Conservation (phyloP, 1,139 yeast genomes). For the Blastobotrys petasosporus region DNA sequence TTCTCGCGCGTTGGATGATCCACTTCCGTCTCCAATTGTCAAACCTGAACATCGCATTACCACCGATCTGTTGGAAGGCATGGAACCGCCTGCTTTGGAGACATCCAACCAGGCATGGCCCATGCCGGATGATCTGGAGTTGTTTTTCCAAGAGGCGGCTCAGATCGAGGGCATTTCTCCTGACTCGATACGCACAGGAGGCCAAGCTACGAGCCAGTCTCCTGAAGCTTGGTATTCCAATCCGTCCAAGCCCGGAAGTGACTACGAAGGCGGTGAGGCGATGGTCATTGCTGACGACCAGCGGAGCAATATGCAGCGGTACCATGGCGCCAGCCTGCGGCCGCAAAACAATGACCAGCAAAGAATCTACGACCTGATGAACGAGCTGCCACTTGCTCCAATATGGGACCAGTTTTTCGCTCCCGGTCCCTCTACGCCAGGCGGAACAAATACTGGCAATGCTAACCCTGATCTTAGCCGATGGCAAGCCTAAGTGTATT, state of each 20-base stretch:
- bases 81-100: constrained; percentile 7
- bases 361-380: constrained; percentile 54
- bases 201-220: constrained; percentile 10
- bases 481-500: constrained; percentile 3
- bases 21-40: too few relatives aligned
- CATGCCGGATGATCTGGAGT: constrained; percentile 24
- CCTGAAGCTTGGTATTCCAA: constrained; percentile 14
- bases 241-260: constrained; percentile 6
- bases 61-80: constrained; percentile 5
- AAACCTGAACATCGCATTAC: too few relatives aligned
- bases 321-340: too few relatives aligned
- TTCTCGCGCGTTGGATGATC: too few relatives aligned
- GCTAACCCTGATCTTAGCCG: background rate
- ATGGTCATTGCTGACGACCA: constrained; percentile 9
- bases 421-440: constrained; percentile 1
- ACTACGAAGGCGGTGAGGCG: constrained; percentile 10
- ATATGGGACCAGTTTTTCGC: constrained; percentile 72
- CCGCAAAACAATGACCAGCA: constrained; percentile 40
- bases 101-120: constrained; percentile 15
- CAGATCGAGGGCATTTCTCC: constrained; percentile 23
- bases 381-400: constrained; percentile 60
- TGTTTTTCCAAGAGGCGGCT: constrained; percentile 28
- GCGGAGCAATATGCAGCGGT: background rate
- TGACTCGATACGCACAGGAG: constrained; percentile 16
- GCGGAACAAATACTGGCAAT: too few relatives aligned